phyloP scores from a whole-genome alignment of 164 flowering plant genomes.

The Euptelea pleiosperma region DNA sequence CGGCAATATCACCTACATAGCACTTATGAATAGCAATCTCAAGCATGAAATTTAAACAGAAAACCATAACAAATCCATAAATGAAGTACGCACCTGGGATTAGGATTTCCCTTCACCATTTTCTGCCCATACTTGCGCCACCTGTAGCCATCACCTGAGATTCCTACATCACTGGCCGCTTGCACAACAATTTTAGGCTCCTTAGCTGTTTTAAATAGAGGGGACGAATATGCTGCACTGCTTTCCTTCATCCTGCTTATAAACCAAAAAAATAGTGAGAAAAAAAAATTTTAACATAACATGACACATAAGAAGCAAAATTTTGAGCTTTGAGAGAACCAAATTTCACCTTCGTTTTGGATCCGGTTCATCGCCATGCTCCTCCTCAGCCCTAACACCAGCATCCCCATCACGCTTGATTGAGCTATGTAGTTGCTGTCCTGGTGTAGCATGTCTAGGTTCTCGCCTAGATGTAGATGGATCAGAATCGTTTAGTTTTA shows the following conservation, averaged over 20 bases:
- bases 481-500: slow-evolving; percentile 29
- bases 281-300: not conserved
- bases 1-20: not conserved
- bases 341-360: slow-evolving; percentile 46
- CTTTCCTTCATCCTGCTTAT: slow-evolving; percentile 30
- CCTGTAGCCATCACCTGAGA: slow-evolving; percentile 79
- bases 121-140: slow-evolving; percentile 99
- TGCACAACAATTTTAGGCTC: slow-evolving; percentile 75
- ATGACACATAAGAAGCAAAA: slow-evolving; percentile 1
- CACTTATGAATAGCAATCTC: not conserved
- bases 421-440: slow-evolving; percentile 32
- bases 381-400: slow-evolving; percentile 34
- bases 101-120: slow-evolving; percentile 87
- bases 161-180: slow-evolving; percentile 68
- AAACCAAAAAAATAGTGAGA: not conserved
- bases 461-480: slow-evolving; percentile 39
- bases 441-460: slow-evolving; percentile 21
- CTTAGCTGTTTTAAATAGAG: slow-evolving; percentile 46
- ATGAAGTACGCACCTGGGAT: slow-evolving; percentile 58
- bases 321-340: not conserved
- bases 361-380: slow-evolving; percentile 44
- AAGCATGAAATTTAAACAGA: not conserved
- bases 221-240: slow-evolving; percentile 16
- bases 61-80: not conserved
- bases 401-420: slow-evolving; percentile 20